Evolutionary conservation across 129 eudicot genomes (phyloP), one percentile per base, ranked within the genome.

Genomic region (Ambrosia artemisiifolia): DNA sequence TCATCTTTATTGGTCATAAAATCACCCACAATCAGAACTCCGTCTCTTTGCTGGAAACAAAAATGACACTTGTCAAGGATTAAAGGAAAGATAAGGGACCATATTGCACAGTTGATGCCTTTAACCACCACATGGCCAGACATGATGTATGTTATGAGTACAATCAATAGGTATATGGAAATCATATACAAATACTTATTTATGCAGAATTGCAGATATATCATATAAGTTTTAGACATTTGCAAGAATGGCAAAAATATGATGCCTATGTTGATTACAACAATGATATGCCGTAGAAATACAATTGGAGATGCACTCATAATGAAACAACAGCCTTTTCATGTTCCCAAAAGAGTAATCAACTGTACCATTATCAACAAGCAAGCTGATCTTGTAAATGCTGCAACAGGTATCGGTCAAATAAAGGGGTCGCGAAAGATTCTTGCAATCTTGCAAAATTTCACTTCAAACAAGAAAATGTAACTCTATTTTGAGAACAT

Each of bases 1-100:
- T 89, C 88, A 47, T 93, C 98, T 80, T 83, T 89, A 51, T 46
- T 79, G 13, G 98, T 93, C 98, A 93, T 93, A 75, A 83, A 93
- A 76, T 85, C 96, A 48, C 96, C 95, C 67, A 89, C 98, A 35
- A 84, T 87, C 72, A 87, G 81, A 7, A 84, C 88, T 44, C 96
- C 98, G 67, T 82, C 81, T 80, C 72, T 86, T 40, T 84, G 79
- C 93, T 91, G 78, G 28, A 55, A 69, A 49, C 62, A 63, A 40
- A 49, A 46, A 67, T 11, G 35, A 44, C 70, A 72, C 65, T 63
- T 42, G 65, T 76, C 70, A 75, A 85, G 70, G 36, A 34, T 69
- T 14, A 67, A 66, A 67, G 67, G n/a, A 76, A 73, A 64, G 32
- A 51, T 33, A 28, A 32, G 2, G 0, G 24, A 55, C 13, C 16